These are phyloP conservation scores for Termitomyces sp. DNA, from an alignment of 768 basidiomycete genomes.

Conservation along the genomic window DNA sequence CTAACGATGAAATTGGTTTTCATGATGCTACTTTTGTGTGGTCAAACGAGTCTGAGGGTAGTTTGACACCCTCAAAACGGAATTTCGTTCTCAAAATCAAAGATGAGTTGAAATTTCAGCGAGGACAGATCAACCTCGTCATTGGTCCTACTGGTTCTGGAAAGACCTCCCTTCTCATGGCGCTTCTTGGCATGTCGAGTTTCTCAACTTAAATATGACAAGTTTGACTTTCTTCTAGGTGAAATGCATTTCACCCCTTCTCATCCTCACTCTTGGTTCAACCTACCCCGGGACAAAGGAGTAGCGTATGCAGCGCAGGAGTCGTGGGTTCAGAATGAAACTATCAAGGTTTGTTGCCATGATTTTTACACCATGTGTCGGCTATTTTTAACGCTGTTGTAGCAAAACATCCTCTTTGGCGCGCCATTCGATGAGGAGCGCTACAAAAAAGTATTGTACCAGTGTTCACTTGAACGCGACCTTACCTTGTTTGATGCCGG, in stretches of 20 bases:
- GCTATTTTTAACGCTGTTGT: background rate
- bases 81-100: constrained; percentile 45
- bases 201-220: background rate
- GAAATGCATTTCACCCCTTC: constrained; percentile 63
- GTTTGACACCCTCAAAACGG: constrained; percentile 36
- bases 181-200: constrained; percentile 36
- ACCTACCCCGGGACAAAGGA: constrained; percentile 61
- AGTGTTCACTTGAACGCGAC: constrained; percentile 71
- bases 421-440: constrained; percentile 67
- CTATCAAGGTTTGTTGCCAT: constrained; percentile 41
- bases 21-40: constrained; percentile 52
- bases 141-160: constrained; percentile 57
- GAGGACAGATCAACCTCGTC: constrained; percentile 48
- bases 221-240: constrained; percentile 21
- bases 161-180: constrained; percentile 64
- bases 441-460: constrained; percentile 71
- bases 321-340: constrained; percentile 81
- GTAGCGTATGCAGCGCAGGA: constrained; percentile 82
- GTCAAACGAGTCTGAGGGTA: constrained; percentile 30
- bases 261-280: constrained; percentile 54
- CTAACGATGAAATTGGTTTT: constrained; percentile 39
- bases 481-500: constrained; percentile 64
- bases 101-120: constrained; percentile 51
- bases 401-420: constrained; percentile 83
- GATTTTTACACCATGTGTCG: background rate